These are phyloP conservation scores for Barnettozyma salicaria DNA, from an alignment of 805 yeast genomes.

Conservation along the genomic window DNA sequence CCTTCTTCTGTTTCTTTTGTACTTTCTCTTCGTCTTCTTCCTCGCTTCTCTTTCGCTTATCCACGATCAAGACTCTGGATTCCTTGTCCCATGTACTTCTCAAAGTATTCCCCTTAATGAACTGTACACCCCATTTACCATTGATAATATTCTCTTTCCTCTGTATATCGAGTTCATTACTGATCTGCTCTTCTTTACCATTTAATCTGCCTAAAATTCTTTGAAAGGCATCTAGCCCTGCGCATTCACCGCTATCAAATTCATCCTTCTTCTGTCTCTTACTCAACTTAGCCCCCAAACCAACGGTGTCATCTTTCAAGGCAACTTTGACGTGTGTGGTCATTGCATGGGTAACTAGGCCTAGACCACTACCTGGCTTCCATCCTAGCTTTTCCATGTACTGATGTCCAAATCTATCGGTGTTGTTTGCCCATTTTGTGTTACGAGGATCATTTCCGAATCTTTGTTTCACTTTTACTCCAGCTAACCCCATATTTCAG, in stretches of 20 bases:
- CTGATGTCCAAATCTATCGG: constrained; percentile 79
- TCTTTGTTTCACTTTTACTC: constrained; percentile 69
- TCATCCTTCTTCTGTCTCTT: constrained; percentile 55
- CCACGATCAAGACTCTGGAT: constrained; percentile 31
- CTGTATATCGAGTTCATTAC: constrained; percentile 60
- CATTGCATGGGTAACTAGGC: constrained; percentile 57
- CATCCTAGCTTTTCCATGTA: constrained; percentile 82
- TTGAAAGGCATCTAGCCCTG: constrained; percentile 91
- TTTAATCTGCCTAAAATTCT: constrained; percentile 82
- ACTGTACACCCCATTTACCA: constrained; percentile 84
- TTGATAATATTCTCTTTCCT: constrained; percentile 64
- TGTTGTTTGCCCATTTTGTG: constrained; percentile 89
- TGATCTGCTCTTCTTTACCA: constrained; percentile 69
- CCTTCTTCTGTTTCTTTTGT: constrained; percentile 22
- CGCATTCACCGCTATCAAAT: constrained; percentile 75
- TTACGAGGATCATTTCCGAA: constrained; percentile 92
- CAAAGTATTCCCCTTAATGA: constrained; percentile 79
- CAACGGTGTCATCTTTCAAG: constrained; percentile 75
- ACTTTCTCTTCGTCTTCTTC: constrained; percentile 24
- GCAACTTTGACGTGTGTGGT: constrained; percentile 80
- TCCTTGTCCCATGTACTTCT: constrained; percentile 78
- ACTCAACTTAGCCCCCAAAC: constrained; percentile 81
- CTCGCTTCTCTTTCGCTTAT: constrained; percentile 28
- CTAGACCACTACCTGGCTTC: constrained; percentile 89
- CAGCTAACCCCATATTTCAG: constrained; percentile 70